phyloP scores from a whole-genome alignment of 2,329 filamentous ascomycete genomes.

The Domatiomyces catenatus region DNA sequence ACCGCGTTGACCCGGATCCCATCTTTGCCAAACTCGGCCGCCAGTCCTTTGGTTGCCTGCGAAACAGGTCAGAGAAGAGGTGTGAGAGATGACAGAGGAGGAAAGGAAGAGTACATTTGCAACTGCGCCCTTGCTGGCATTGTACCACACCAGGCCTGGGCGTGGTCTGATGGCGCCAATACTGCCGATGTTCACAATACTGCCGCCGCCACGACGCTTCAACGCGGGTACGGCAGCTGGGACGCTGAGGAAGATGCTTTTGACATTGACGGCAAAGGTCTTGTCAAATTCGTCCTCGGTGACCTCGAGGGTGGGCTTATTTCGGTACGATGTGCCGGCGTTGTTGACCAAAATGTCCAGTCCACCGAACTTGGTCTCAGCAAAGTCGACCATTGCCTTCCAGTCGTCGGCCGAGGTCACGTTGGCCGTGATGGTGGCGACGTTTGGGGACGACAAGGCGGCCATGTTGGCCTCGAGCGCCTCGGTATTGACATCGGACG shows the following conservation, averaged over 20 bases:
- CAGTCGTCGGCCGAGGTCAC: conserved; percentile 12
- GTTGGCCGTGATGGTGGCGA: conserved; percentile 10
- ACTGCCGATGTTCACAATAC: conserved; percentile 31
- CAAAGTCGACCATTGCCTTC: conserved; percentile 12
- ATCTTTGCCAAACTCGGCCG: conserved; percentile 33
- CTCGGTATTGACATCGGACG: conserved; percentile 27
- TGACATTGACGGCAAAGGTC: conserved; percentile 31
- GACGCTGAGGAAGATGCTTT: conserved; percentile 26
- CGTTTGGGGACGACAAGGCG: conserved; percentile 4
- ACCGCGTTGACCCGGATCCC: conserved; percentile 36
- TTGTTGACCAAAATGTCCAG: conserved; percentile 16
- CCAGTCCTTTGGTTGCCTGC: conserved; percentile 42
- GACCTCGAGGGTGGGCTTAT: conserved; percentile 23
- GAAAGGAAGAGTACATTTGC: conserved; percentile 24
- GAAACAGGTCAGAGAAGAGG: not conserved
- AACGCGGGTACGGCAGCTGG: conserved; percentile 23
- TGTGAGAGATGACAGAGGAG: not conserved
- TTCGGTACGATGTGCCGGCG: conserved; percentile 15
- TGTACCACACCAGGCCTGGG: conserved; percentile 32
- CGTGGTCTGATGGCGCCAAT: conserved; percentile 29
- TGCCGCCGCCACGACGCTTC: conserved; percentile 28
- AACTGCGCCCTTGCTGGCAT: conserved; percentile 30
- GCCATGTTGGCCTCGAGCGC: conserved; percentile 4
- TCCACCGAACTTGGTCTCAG: conserved; percentile 12
- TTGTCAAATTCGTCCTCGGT: conserved; percentile 30